These are phyloP conservation scores for Daldinia childiae DNA, from an alignment of 495 filamentous ascomycete genomes.

Conservation along the genomic window DNA sequence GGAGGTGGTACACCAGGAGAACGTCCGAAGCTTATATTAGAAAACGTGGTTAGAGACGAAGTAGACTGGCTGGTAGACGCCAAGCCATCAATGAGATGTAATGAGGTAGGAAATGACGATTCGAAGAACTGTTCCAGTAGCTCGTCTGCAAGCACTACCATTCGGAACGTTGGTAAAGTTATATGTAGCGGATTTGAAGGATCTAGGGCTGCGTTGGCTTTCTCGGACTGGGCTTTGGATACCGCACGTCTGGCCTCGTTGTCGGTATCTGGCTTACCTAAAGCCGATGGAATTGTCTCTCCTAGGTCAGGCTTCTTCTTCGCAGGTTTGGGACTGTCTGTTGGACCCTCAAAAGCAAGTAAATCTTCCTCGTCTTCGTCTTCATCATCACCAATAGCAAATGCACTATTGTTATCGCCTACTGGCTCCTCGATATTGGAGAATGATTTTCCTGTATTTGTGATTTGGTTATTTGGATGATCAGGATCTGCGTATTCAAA, in stretches of 20 bases:
- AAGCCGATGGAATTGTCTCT: slow-evolving; percentile 33
- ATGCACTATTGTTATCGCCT: slow-evolving; percentile 60
- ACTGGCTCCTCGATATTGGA: slow-evolving; percentile 36
- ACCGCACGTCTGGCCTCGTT: slow-evolving; percentile 49
- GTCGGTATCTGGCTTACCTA: slow-evolving; percentile 41
- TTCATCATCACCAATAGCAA: slow-evolving; percentile 82
- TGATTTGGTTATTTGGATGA: slow-evolving; percentile 67
- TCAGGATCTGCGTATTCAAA: slow-evolving; percentile 99
- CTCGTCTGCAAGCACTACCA: slow-evolving; percentile 97
- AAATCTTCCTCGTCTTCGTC: slow-evolving; percentile 71
- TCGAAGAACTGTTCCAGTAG: slow-evolving; percentile 97
- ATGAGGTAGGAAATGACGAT: slow-evolving; percentile 73
- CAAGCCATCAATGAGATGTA: slow-evolving; percentile 63
- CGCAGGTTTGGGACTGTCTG: slow-evolving; percentile 46
- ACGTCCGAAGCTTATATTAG: slow-evolving; percentile 68
- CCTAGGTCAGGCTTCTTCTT: slow-evolving; percentile 46
- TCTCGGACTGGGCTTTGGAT: slow-evolving; percentile 65
- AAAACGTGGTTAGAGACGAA: slow-evolving; percentile 81
- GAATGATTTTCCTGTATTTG: slow-evolving; percentile 29
- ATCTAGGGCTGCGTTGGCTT: slow-evolving; percentile 89
- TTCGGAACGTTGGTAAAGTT: slow-evolving; percentile 96
- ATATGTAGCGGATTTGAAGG: slow-evolving; percentile 93
- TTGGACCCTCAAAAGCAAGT: slow-evolving; percentile 60
- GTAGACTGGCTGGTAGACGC: slow-evolving; percentile 51
- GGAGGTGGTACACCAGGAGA: slow-evolving; percentile 50